These are phyloP conservation scores for Onygenales sp. DNA, from an alignment of 2,329 filamentous ascomycete species.

Conservation along the genomic window DNA sequence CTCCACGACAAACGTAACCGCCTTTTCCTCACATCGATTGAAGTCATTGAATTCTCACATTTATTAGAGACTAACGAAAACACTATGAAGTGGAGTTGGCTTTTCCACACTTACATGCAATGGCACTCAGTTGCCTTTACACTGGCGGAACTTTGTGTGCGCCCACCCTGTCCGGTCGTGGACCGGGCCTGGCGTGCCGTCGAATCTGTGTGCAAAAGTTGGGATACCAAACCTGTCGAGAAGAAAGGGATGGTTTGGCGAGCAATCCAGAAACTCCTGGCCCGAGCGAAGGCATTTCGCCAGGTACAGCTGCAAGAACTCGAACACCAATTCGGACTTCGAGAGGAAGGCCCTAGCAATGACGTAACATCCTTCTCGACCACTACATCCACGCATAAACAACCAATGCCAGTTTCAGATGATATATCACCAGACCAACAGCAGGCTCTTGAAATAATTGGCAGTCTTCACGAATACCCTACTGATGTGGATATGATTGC, in stretches of 20 bases:
- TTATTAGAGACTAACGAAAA: conserved; percentile 55
- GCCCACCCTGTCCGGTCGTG: conserved; percentile 47
- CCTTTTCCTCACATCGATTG: conserved; percentile 61
- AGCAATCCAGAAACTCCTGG: conserved; percentile 51
- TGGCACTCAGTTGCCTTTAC: conserved; percentile 57
- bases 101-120: conserved; percentile 55
- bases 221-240: conserved; percentile 24
- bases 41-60: conserved; percentile 63
- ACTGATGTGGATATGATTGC: too few relatives aligned
- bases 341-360: not conserved
- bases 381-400: not conserved
- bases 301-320: conserved; percentile 36
- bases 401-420: not conserved
- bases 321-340: conserved; percentile 12
- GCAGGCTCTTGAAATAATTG: too few relatives aligned
- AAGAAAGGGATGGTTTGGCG: conserved; percentile 53
- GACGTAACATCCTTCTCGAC: not conserved
- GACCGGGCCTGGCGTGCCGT: conserved; percentile 53
- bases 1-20: conserved; percentile 56
- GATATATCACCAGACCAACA: too few relatives aligned
- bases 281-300: conserved; percentile 46
- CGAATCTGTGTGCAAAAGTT: conserved; percentile 34
- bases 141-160: conserved; percentile 49
- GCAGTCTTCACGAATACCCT: too few relatives aligned
- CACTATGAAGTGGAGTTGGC: conserved; percentile 56